Evolutionary conservation across 2,329 filamentous ascomycete genomes (phyloP).

Genomic region (Ampelomyces quisqualis): DNA sequence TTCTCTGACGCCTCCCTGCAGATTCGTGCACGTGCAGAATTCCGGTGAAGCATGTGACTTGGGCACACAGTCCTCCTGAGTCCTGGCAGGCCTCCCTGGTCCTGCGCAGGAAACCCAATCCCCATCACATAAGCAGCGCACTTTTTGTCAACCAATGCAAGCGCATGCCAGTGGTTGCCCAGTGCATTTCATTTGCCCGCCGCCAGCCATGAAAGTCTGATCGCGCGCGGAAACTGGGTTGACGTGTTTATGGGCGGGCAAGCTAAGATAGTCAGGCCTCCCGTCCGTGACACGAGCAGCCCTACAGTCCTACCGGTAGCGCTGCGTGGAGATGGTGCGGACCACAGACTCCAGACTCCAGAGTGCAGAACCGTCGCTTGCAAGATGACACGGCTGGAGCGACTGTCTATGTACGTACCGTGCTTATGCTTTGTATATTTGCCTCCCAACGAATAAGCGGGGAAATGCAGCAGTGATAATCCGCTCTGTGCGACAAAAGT

Average conservation of each 20-base stretch:
- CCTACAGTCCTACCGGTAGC: slow-evolving; percentile 22
- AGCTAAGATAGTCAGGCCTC: slow-evolving; percentile 28
- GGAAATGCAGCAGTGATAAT: neutral
- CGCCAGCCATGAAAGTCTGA: slow-evolving; percentile 17
- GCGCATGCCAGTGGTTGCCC: slow-evolving; percentile 5
- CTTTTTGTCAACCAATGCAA: slow-evolving; percentile 4
- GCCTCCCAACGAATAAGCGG: slow-evolving; percentile 26
- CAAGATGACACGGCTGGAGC: slow-evolving; percentile 24
- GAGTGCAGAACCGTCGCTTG: neutral
- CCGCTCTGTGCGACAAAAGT: neutral
- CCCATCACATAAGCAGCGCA: neutral
- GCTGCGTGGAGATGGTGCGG: slow-evolving; percentile 41
- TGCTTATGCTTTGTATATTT: slow-evolving; percentile 36
- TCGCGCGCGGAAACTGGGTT: slow-evolving; percentile 26
- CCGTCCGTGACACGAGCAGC: slow-evolving; percentile 27
- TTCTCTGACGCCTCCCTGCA: neutral
- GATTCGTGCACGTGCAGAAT: slow-evolving; percentile 5
- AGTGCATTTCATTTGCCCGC: slow-evolving; percentile 16
- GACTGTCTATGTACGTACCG: slow-evolving; percentile 38
- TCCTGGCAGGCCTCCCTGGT: slow-evolving; percentile 1
- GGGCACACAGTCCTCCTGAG: slow-evolving; percentile 12
- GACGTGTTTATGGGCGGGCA: slow-evolving; percentile 29
- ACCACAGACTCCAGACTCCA: too few relatives aligned
- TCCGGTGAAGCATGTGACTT: slow-evolving; percentile 21
- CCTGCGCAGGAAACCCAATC: neutral